A percentile compares a stretch with the other conserved stretches of the same genome.
phyloP scores from a whole-genome alignment of 2,329 filamentous ascomycete species.

The Aspergillus unguis region DNA sequence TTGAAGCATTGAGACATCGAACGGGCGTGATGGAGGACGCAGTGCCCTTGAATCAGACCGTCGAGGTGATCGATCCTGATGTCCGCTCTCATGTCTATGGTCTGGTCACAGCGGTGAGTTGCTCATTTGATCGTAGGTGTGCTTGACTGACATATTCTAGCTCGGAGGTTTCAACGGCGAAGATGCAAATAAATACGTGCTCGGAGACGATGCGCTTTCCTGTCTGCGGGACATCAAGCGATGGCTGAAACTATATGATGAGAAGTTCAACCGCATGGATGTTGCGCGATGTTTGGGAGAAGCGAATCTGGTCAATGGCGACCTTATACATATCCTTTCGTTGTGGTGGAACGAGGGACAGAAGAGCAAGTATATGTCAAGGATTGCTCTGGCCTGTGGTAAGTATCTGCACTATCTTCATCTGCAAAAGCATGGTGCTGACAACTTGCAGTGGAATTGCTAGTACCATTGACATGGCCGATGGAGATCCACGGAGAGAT shows the following conservation, averaged over 20 bases:
- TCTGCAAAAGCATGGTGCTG: constrained; percentile 12
- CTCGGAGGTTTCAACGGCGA: constrained; percentile 79
- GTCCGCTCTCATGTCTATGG: constrained; percentile 91
- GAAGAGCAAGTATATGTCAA: constrained; percentile 71
- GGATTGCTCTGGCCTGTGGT: constrained; percentile 76
- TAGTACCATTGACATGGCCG: constrained; percentile 93
- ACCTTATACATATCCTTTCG: constrained; percentile 84
- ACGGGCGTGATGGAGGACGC: constrained; percentile 40
- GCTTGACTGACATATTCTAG: constrained; percentile 44
- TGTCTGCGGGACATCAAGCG: constrained; percentile 89
- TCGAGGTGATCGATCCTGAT: constrained; percentile 74
- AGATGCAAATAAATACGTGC: constrained; percentile 76
- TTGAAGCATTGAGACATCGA: constrained; percentile 8
- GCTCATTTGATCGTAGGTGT: constrained; percentile 15
- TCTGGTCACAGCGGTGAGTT: constrained; percentile 82
- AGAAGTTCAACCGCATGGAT: constrained; percentile 89
- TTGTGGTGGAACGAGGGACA: constrained; percentile 71
- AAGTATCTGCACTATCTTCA: constrained; percentile 23
- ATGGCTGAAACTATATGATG: constrained; percentile 94
- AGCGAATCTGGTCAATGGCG: constrained; percentile 84
- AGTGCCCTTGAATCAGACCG: constrained; percentile 43
- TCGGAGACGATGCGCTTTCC: constrained; percentile 89
- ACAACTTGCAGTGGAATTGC: constrained; percentile 63
- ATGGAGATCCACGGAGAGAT: constrained; percentile 77
- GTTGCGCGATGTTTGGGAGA: constrained; percentile 90